phyloP scores from a whole-genome alignment of 805 yeast species.

The Saturnispora serradocipensis region DNA sequence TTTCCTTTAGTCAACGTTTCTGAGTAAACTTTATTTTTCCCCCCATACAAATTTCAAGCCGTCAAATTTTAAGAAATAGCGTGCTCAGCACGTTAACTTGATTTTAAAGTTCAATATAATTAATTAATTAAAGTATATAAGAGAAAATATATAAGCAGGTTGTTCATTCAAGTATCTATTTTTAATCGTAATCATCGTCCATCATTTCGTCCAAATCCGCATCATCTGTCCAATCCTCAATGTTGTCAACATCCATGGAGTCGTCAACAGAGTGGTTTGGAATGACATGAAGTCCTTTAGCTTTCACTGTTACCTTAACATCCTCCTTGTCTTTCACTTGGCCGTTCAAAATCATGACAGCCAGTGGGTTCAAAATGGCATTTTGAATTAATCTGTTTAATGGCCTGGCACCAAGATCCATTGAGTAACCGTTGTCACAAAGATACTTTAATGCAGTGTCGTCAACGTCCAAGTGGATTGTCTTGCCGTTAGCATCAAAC shows the following conservation, averaged over 20 bases:
- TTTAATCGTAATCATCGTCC: constrained; percentile 14
- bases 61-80: not conserved
- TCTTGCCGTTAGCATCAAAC: constrained; percentile 77
- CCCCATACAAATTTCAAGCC: not conserved
- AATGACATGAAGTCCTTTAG: constrained; percentile 64
- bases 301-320: constrained; percentile 52
- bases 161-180: not conserved
- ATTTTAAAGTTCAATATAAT: too few species aligned
- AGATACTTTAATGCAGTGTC: constrained; percentile 73
- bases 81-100: not conserved
- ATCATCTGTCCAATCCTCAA: constrained; percentile 54
- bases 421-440: constrained; percentile 79
- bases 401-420: constrained; percentile 95
- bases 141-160: not conserved
- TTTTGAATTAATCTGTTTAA: constrained; percentile 84
- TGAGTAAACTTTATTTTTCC: not conserved
- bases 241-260: constrained; percentile 46
- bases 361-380: constrained; percentile 80
- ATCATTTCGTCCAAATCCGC: constrained; percentile 42
- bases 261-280: constrained; percentile 72
- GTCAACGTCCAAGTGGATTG: constrained; percentile 61
- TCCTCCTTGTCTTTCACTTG: constrained; percentile 83
- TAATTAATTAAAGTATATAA: not conserved
- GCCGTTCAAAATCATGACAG: constrained; percentile 78
- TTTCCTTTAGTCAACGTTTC: not conserved